Percentiles rank a stretch among this genome's conserved stretches.
phyloP scores from a whole-genome alignment of 1,139 yeast genomes.

The Blastobotrys capitulatus region DNA sequence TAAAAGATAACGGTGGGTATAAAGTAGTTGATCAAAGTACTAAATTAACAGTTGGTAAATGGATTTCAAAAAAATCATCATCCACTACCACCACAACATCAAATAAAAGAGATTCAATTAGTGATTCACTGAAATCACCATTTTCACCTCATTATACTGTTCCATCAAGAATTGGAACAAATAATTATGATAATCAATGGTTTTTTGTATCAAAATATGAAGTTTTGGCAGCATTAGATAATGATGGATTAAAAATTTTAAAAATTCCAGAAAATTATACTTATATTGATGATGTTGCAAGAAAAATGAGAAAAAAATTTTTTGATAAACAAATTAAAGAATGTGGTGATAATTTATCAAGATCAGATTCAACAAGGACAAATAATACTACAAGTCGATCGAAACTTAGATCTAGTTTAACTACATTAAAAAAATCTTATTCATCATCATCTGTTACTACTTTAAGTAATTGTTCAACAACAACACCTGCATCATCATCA shows the following conservation, averaged over 20 bases:
- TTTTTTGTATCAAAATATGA: constrained; percentile 14
- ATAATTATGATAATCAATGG: constrained; percentile 10
- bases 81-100: background rate
- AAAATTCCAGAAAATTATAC: constrained; percentile 9
- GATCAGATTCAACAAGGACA: background rate
- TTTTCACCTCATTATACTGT: background rate
- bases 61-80: constrained; percentile 16
- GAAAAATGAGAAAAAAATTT: constrained; percentile 12
- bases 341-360: background rate
- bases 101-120: constrained; percentile 2
- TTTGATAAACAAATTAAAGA: constrained; percentile 6
- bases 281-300: constrained; percentile 14
- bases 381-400: background rate
- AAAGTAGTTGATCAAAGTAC: constrained; percentile 18
- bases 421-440: background rate
- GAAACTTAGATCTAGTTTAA: background rate
- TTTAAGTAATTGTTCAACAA: background rate
- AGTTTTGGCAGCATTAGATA: constrained; percentile 14
- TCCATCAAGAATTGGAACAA: background rate
- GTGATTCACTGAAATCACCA: background rate
- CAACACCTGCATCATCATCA: background rate
- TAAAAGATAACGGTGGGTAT: constrained; percentile 8
- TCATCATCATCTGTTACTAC: constrained; percentile 2
- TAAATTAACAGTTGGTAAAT: constrained; percentile 15
- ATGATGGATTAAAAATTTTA: constrained; percentile 11